Conservation (phyloP, 352 stramenopile species). For the Globisporangium mamillatum region DNA sequence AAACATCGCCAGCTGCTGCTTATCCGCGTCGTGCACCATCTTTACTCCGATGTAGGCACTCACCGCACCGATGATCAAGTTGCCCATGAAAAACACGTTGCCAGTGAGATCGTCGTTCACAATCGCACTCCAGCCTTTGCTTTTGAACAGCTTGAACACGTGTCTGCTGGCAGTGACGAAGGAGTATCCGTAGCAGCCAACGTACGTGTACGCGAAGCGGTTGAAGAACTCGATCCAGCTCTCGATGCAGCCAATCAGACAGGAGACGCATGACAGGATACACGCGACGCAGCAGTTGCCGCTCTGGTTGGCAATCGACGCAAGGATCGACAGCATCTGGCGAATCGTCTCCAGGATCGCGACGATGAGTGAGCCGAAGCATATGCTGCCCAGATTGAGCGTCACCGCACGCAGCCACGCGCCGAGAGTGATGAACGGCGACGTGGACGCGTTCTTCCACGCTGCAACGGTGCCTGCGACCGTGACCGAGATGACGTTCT, state of each 20-base stretch:
- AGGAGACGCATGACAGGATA: conserved; percentile 62
- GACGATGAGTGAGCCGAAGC: conserved; percentile 89
- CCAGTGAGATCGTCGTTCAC: conserved; percentile 88
- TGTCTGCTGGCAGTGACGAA: conserved; percentile 75
- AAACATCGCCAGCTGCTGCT: conserved; percentile 55
- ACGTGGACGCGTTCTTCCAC: conserved; percentile 85
- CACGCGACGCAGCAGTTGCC: conserved; percentile 78
- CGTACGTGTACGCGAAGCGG: conserved; percentile 85
- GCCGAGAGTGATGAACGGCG: conserved; percentile 67
- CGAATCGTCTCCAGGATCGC: conserved; percentile 87
- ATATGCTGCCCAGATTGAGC: conserved; percentile 91
- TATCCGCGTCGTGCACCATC: conserved; percentile 50
- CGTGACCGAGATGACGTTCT: conserved; percentile 89
- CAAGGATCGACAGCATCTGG: conserved; percentile 63
- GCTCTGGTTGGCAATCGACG: conserved; percentile 50
- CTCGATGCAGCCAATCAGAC: conserved; percentile 81
- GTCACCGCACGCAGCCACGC: conserved; percentile 83
- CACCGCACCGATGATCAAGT: conserved; percentile 65
- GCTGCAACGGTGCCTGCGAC: conserved; percentile 87
- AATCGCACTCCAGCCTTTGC: conserved; percentile 84
- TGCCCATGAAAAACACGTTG: conserved; percentile 84
- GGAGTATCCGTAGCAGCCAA: conserved; percentile 84
- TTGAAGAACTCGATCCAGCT: conserved; percentile 90
- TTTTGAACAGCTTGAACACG: conserved; percentile 78
- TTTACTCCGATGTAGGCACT: conserved; percentile 64